Conservation (phyloP, 305 asterid species). For the Fraxinus nigra region DNA sequence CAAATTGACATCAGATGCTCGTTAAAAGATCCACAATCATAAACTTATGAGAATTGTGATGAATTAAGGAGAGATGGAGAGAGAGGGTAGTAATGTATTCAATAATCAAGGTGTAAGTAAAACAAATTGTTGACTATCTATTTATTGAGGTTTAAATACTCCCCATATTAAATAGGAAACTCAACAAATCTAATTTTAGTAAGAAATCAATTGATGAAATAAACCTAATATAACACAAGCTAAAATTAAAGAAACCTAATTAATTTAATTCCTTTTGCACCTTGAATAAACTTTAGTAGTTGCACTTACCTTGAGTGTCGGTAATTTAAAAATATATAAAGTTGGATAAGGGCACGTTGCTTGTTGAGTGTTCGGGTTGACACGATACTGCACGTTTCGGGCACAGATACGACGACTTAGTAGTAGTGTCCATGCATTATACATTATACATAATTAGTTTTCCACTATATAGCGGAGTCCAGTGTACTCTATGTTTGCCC, state of each 20-base stretch:
- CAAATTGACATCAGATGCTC: not conserved
- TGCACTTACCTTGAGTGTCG: not conserved
- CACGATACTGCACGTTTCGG: not conserved
- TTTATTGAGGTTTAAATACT: not conserved
- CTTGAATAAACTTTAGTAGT: not conserved
- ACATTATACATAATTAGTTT: not conserved
- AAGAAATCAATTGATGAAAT: not conserved
- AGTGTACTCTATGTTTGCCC: not conserved
- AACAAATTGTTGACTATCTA: not conserved
- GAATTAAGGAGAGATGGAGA: not conserved
- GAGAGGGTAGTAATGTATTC: not conserved
- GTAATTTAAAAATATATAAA: not conserved
- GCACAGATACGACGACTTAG: not conserved
- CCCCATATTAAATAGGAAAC: not conserved
- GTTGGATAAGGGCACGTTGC: not conserved
- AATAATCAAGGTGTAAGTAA: not conserved
- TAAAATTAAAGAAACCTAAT: not conserved
- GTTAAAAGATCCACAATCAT: not conserved
- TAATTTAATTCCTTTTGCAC: not conserved
- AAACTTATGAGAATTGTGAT: not conserved
- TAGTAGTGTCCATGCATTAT: not conserved
- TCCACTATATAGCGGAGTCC: not conserved
- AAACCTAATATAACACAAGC: not conserved
- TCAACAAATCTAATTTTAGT: not conserved
- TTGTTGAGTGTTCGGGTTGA: not conserved